Evolutionary conservation across 768 basidiomycete species (phyloP), one percentile per base, ranked within the genome.

Genomic region (Pisolithus microcarpus): DNA sequence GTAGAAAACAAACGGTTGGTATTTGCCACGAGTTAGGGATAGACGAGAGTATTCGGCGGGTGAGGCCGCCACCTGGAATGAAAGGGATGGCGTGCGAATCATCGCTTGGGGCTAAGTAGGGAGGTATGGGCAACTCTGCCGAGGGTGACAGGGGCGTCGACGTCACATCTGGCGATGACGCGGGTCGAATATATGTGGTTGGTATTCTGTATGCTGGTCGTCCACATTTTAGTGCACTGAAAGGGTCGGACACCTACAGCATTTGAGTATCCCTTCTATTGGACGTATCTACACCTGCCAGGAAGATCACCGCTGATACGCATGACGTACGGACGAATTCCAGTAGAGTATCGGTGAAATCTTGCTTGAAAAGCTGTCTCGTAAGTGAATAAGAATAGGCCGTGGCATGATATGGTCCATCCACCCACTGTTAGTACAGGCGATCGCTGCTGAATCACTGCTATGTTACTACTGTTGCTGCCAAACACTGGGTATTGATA

Each of bases 181-280:
- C 52, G 11, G 79, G 78, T 28, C 63, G 65, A 40, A 86, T 65
- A 57, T 80, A 76, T 58, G 80, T 82, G 1, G 78, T 84, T n/a
- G 85, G 79, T 5, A 81, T 84, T 39, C 85, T 89, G 52, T 13
- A 30, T 42, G 39, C 36, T 21, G 36, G 45, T 44, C 26, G 50
- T 43, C 36, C 5, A 42, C 38, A 10, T 42, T 16, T 26, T n/a
- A n/a, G 39, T 21, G 21, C 18, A 38, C 26, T 46, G 50, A 52
- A 16, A 4, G 43, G 4, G 19, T 10, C 38, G 40, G 30, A 68
- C 81, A 53, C 65, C 43, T 62, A 91, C 89, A 75, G 59, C 81
- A 91, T 88, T 59, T 92, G 90, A 1, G 75, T 68, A 60, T 92
- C 89, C 21, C 81, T 81, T 55, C 89, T 76, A 58, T 85, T 80